A percentile compares a stretch with the other conserved stretches of the same genome.
Evolutionary conservation across 2,329 filamentous ascomycete genomes (phyloP).

Genomic region (Alternaria sp.): DNA sequence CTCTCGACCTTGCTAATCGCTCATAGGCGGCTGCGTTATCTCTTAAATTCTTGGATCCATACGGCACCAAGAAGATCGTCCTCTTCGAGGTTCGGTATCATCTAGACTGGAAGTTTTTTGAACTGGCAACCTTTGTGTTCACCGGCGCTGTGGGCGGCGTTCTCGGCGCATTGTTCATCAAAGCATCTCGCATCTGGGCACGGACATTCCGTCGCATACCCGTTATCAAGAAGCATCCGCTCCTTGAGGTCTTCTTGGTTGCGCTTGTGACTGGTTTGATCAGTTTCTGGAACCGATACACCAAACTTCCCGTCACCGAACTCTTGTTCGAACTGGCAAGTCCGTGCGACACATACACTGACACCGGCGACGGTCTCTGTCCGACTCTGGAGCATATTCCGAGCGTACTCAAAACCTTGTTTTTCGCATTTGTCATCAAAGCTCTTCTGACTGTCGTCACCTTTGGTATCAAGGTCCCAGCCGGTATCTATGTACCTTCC

Average conservation of each 20-base stretch:
- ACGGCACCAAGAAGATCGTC: conserved; percentile 95
- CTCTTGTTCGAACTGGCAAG: conserved; percentile 88
- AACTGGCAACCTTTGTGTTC: conserved; percentile 83
- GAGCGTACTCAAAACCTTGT: conserved; percentile 72
- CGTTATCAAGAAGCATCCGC: conserved; percentile 79
- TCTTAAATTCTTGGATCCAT: conserved; percentile 93
- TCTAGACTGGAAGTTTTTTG: conserved; percentile 92
- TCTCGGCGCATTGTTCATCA: conserved; percentile 91
- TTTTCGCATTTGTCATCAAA: conserved; percentile 86
- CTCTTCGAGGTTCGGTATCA: conserved; percentile 93
- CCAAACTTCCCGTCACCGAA: conserved; percentile 87
- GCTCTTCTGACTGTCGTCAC: conserved; percentile 86
- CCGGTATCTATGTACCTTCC: conserved; percentile 96
- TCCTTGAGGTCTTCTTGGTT: conserved; percentile 88
- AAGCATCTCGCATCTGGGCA: conserved; percentile 90
- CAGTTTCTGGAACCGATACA: conserved; percentile 93
- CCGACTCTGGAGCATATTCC: conserved; percentile 80
- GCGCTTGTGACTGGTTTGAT: conserved; percentile 82
- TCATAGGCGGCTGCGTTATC: conserved; percentile 74
- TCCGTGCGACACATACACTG: conserved; percentile 76
- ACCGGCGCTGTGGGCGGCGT: conserved; percentile 85
- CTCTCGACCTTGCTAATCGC: conserved; percentile 14
- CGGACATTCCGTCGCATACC: conserved; percentile 82
- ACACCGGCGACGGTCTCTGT: conserved; percentile 77
- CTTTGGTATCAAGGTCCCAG: conserved; percentile 95